A percentile compares a stretch with the other conserved stretches of the same genome.
Conservation (phyloP, 768 basidiomycete genomes). For the Dacryopinax spathularia region DNA sequence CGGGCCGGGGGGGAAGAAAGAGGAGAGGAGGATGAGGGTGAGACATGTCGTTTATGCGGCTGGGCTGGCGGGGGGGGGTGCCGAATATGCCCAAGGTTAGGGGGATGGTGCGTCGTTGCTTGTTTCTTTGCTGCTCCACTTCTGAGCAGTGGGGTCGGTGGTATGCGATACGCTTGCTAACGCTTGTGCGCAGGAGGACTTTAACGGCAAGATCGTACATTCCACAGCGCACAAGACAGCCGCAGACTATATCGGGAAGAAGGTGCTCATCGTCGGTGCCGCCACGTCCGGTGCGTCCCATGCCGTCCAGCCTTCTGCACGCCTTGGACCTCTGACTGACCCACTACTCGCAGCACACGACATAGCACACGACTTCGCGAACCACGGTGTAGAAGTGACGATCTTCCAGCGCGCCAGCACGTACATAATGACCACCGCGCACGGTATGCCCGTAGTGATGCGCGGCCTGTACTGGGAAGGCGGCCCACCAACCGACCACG, state of each 20-base stretch:
- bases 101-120: slow-evolving; percentile 18
- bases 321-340: slow-evolving; percentile 1
- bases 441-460: slow-evolving; percentile 25
- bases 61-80: slow-evolving; percentile 36
- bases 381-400: slow-evolving; percentile 34
- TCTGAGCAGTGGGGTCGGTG: slow-evolving; percentile 26
- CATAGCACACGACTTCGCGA: slow-evolving; percentile 34
- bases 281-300: slow-evolving; percentile 38
- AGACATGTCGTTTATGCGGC: slow-evolving; percentile 43
- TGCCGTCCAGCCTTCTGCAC: no score
- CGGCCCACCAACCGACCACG: slow-evolving; percentile 36
- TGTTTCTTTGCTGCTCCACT: no score
- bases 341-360: slow-evolving; percentile 30
- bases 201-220: slow-evolving; percentile 50
- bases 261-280: slow-evolving; percentile 53
- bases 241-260: slow-evolving; percentile 48
- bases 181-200: slow-evolving; percentile 31
- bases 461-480: slow-evolving; percentile 32
- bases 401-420: slow-evolving; percentile 41
- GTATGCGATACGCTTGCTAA: slow-evolving; percentile 12
- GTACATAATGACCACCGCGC: slow-evolving; percentile 36
- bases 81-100: slow-evolving; percentile 35
- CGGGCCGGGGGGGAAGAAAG: background rate
- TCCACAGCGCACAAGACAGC: slow-evolving; percentile 43
- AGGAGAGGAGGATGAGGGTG: slow-evolving; percentile 25